Percentiles rank a stretch among this genome's conserved stretches.
Evolutionary conservation across 495 filamentous ascomycete species (phyloP).

Genomic region (Haplographium delicatum): DNA sequence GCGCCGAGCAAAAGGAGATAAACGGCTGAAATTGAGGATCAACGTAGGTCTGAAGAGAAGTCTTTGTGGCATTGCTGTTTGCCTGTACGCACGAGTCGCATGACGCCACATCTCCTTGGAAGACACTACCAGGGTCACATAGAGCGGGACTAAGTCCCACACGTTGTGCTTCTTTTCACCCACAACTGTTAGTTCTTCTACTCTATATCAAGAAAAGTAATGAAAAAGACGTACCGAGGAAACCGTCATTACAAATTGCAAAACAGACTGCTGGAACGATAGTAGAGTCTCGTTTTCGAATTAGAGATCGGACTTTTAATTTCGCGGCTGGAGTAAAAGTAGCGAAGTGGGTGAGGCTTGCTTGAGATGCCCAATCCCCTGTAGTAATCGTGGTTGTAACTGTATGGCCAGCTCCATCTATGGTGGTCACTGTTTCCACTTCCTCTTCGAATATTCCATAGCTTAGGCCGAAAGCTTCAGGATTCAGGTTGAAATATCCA

Average conservation of each 20-base stretch:
- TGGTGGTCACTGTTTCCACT: conserved; percentile 17
- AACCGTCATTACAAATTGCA: conserved; percentile 46
- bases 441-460: conserved; percentile 52
- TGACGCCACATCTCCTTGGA: conserved; percentile 27
- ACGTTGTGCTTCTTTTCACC: conserved; percentile 39
- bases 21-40: conserved; percentile 20
- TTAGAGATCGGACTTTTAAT: not conserved
- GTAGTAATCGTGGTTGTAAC: conserved; percentile 31
- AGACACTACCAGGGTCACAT: conserved; percentile 39
- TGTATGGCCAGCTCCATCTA: conserved; percentile 4
- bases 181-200: too few relatives aligned
- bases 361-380: conserved; percentile 42
- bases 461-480: conserved; percentile 54
- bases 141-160: conserved; percentile 42
- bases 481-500: conserved; percentile 62
- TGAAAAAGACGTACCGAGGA: too few relatives aligned
- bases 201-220: too few relatives aligned
- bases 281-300: conserved; percentile 33
- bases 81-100: conserved; percentile 37
- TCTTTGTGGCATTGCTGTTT: conserved; percentile 10
- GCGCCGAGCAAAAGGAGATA: conserved; percentile 16
- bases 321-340: conserved; percentile 10
- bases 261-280: conserved; percentile 44
- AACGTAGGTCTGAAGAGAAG: conserved; percentile 14
- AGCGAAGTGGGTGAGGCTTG: conserved; percentile 34